Percentiles rank a stretch among this genome's conserved stretches.
phyloP scores from a whole-genome alignment of 164 flowering plant genomes.

The Tetracentron sinense region DNA sequence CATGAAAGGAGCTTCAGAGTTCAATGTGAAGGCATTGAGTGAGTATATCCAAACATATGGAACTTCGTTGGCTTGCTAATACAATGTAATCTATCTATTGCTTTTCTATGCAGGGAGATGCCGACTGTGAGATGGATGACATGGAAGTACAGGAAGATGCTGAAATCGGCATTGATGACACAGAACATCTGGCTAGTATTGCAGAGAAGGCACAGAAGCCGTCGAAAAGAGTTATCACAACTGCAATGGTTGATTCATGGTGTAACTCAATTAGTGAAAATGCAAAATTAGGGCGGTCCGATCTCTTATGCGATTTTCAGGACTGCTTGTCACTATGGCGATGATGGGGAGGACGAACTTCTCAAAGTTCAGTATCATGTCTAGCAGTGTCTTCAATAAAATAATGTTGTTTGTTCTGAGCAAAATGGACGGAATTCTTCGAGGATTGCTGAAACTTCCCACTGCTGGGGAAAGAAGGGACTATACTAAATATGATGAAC shows the following conservation, averaged over 20 bases:
- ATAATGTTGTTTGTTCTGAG: slow-evolving; percentile 70
- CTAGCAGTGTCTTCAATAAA: slow-evolving; percentile 84
- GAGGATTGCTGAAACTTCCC: slow-evolving; percentile 64
- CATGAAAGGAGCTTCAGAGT: slow-evolving; percentile 79
- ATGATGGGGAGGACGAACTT: slow-evolving; percentile 57
- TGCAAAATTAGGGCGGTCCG: slow-evolving; percentile 60
- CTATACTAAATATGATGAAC: slow-evolving; percentile 39
- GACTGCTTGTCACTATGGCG: slow-evolving; percentile 91
- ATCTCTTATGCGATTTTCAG: slow-evolving; percentile 62
- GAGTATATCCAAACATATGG: slow-evolving; percentile 22
- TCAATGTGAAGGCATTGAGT: slow-evolving; percentile 67
- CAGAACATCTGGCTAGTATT: slow-evolving; percentile 15
- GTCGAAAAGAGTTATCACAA: slow-evolving; percentile 50
- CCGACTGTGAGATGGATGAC: slow-evolving; percentile 29
- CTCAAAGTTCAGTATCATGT: slow-evolving; percentile 55
- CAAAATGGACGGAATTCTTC: slow-evolving; percentile 84
- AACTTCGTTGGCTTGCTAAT: not conserved
- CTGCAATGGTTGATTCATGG: slow-evolving; percentile 87
- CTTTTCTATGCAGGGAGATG: slow-evolving; percentile 37
- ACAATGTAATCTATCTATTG: not conserved
- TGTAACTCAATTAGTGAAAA: slow-evolving; percentile 42
- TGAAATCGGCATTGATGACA: slow-evolving; percentile 22
- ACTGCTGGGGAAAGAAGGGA: slow-evolving; percentile 78
- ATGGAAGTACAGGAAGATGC: slow-evolving; percentile 19
- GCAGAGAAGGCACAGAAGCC: slow-evolving; percentile 31